Percentiles rank a stretch among this genome's conserved stretches.
Conservation (phyloP, 1,139 yeast species). For the Hyphopichia khmerensis region DNA sequence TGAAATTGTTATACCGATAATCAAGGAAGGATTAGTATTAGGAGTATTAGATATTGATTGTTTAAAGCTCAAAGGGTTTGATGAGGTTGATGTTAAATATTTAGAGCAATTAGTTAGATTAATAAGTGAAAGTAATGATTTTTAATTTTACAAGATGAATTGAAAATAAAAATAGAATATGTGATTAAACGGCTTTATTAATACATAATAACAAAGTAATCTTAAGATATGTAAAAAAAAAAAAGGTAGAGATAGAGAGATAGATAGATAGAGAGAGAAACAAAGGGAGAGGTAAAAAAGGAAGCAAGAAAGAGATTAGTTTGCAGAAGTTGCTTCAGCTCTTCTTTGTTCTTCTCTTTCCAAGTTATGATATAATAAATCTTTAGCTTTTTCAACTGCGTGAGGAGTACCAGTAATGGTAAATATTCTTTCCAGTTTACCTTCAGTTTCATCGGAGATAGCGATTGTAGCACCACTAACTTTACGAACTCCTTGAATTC, state of each 20-base stretch:
- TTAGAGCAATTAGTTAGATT: slow-evolving; percentile 59
- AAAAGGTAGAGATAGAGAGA: neutral
- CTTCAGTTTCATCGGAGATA: slow-evolving; percentile 71
- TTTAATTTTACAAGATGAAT: slow-evolving; percentile 11
- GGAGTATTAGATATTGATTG: slow-evolving; percentile 93
- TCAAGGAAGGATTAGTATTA: slow-evolving; percentile 39
- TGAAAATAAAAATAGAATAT: neutral
- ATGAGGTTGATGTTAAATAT: slow-evolving; percentile 54
- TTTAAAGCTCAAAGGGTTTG: slow-evolving; percentile 61
- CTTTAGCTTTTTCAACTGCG: slow-evolving; percentile 69
- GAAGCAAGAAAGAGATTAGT: neutral
- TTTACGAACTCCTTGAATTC: slow-evolving; percentile 84
- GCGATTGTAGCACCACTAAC: slow-evolving; percentile 79
- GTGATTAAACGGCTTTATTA: too few species aligned
- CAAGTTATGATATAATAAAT: slow-evolving; percentile 67
- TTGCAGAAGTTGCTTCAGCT: slow-evolving; percentile 19
- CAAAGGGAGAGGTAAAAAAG: neutral
- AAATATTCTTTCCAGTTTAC: slow-evolving; percentile 64
- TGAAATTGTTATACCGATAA: slow-evolving; percentile 88
- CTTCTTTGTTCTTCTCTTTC: slow-evolving; percentile 79
- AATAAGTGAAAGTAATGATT: slow-evolving; percentile 52
- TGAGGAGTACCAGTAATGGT: slow-evolving; percentile 67
- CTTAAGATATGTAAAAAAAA: neutral
- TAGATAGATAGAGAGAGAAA: neutral
- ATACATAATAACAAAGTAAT: too few species aligned